These are phyloP conservation scores for Tulasnella sp. DNA, from an alignment of 768 basidiomycete genomes.

Conservation along the genomic window DNA sequence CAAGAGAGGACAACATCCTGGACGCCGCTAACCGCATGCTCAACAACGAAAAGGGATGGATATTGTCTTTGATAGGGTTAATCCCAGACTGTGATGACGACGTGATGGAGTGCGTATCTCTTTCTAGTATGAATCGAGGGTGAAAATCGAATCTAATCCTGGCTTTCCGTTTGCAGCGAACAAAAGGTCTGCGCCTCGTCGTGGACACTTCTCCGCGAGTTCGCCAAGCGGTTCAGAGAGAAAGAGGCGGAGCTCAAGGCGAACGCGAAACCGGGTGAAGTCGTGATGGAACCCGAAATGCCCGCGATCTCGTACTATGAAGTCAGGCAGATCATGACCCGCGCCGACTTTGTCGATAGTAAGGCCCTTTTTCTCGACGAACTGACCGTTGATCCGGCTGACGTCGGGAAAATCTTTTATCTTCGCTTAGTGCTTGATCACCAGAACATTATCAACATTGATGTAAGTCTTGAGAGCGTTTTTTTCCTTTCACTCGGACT, in stretches of 20 bases:
- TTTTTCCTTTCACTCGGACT: background rate
- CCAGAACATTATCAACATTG: slow-evolving; percentile 64
- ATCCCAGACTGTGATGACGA: slow-evolving; percentile 78
- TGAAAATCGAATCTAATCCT: background rate
- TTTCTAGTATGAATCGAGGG: background rate
- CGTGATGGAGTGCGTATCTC: slow-evolving; percentile 47
- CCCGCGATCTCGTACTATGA: slow-evolving; percentile 57
- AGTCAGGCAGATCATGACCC: slow-evolving; percentile 72
- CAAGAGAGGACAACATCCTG: slow-evolving; percentile 49
- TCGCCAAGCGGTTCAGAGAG: background rate
- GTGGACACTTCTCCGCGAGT: background rate
- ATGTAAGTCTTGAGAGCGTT: slow-evolving; percentile 35
- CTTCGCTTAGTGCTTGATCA: slow-evolving; percentile 45
- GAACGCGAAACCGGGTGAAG: background rate
- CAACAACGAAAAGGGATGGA: slow-evolving; percentile 65
- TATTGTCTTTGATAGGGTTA: slow-evolving; percentile 65
- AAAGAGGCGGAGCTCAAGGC: background rate
- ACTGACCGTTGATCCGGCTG: background rate
- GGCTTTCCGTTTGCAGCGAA: background rate
- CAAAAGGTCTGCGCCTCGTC: background rate
- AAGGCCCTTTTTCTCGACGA: slow-evolving; percentile 17
- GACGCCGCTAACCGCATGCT: slow-evolving; percentile 53
- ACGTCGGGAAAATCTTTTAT: background rate
- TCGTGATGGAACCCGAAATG: slow-evolving; percentile 19
- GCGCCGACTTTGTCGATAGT: slow-evolving; percentile 75